A percentile compares a stretch with the other conserved stretches of the same genome.
Conservation (phyloP, 352 stramenopile genomes). For the Pythium dissimile region DNA sequence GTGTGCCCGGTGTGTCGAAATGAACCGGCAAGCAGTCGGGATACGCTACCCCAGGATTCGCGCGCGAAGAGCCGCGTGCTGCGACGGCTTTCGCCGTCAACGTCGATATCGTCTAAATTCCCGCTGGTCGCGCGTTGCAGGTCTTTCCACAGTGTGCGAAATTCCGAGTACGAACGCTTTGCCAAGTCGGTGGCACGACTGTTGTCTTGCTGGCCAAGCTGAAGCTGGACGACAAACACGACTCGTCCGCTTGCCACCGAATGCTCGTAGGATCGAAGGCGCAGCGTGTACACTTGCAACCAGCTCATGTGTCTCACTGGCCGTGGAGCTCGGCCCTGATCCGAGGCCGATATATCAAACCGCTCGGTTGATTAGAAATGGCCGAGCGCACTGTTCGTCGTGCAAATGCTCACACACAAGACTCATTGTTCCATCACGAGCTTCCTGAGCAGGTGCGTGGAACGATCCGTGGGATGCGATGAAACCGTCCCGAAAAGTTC, state of each 20-base stretch:
- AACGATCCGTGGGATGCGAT: not conserved
- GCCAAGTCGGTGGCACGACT: slow-evolving; percentile 2
- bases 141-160: slow-evolving; percentile 53
- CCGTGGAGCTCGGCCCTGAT: too few species aligned
- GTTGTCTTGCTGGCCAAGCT: not conserved
- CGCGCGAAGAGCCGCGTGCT: not conserved
- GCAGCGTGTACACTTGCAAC: slow-evolving; percentile 47
- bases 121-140: slow-evolving; percentile 38
- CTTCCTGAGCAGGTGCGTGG: not conserved
- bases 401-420: too few species aligned
- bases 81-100: not conserved
- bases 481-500: not conserved
- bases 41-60: slow-evolving; percentile 1
- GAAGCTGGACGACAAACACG: slow-evolving; percentile 42
- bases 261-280: slow-evolving; percentile 41
- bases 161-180: slow-evolving; percentile 56
- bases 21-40: not conserved
- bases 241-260: slow-evolving; percentile 30
- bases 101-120: slow-evolving; percentile 6
- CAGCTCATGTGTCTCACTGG: slow-evolving; percentile 50
- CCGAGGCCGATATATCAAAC: too few species aligned
- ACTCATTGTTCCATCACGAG: too few species aligned
- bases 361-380: too few species aligned
- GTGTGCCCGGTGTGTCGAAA: not conserved
- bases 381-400: too few species aligned